phyloP scores from a whole-genome alignment of 2,329 filamentous ascomycete species.

The Alternaria sp. region DNA sequence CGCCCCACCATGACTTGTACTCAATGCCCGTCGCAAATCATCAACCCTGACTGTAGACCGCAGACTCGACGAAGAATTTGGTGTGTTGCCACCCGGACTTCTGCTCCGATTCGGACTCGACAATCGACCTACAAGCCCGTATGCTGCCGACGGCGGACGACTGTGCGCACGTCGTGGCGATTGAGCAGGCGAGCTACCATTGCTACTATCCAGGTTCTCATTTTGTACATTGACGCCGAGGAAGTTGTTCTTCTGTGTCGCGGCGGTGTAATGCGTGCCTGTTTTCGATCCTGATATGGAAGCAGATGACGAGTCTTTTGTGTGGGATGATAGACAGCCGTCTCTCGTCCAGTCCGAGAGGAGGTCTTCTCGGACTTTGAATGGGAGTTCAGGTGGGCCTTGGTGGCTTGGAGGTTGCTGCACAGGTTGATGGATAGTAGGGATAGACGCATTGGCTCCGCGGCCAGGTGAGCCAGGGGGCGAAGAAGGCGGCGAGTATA shows the following conservation, averaged over 20 bases:
- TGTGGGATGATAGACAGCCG: slow-evolving; percentile 71
- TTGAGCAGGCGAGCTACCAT: slow-evolving; percentile 43
- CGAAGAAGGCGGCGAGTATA: slow-evolving; percentile 72
- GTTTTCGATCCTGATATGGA: slow-evolving; percentile 80
- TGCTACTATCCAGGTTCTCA: slow-evolving; percentile 45
- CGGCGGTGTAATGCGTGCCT: slow-evolving; percentile 36
- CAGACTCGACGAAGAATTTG: slow-evolving; percentile 48
- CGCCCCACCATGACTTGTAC: slow-evolving; percentile 38
- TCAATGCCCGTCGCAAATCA: slow-evolving; percentile 58
- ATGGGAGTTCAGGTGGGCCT: slow-evolving; percentile 65
- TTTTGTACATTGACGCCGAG: slow-evolving; percentile 65
- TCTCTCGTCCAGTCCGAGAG: slow-evolving; percentile 83
- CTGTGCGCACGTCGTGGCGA: slow-evolving; percentile 46
- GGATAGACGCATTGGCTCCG: slow-evolving; percentile 62
- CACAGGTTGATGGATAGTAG: slow-evolving; percentile 49
- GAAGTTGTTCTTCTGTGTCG: slow-evolving; percentile 49
- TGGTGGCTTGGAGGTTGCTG: slow-evolving; percentile 37
- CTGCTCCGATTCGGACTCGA: slow-evolving; percentile 39
- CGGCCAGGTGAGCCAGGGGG: slow-evolving; percentile 75
- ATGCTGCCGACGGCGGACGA: slow-evolving; percentile 44
- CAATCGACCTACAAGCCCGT: slow-evolving; percentile 47
- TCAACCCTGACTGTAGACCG: slow-evolving; percentile 55
- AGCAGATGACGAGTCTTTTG: slow-evolving; percentile 73
- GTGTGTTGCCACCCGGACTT: slow-evolving; percentile 44
- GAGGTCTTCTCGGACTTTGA: slow-evolving; percentile 76